These are phyloP conservation scores for Ascochyta viciae-villosae DNA, from an alignment of 2,329 filamentous ascomycete species.

Conservation along the genomic window DNA sequence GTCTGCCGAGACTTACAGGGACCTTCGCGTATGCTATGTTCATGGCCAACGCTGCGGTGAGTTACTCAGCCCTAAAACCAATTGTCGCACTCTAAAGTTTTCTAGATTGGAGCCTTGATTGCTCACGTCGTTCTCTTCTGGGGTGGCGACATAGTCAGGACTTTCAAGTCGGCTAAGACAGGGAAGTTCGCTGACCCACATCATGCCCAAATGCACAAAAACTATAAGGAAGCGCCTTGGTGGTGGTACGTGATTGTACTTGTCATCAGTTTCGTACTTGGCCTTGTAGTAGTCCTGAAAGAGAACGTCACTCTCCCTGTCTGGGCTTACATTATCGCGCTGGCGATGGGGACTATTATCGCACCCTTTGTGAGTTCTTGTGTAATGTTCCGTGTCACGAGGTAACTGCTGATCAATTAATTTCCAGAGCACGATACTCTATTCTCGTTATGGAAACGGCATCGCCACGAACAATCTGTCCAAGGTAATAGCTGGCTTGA, in stretches of 20 bases:
- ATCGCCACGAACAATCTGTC: constrained; percentile 27
- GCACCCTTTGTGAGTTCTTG: constrained; percentile 20
- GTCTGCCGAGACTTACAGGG: constrained; percentile 19
- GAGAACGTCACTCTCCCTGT: constrained; percentile 23
- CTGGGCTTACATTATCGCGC: constrained; percentile 22
- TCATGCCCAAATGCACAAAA: constrained; percentile 20
- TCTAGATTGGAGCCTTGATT: constrained; percentile 20
- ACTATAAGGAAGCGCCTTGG: constrained; percentile 23
- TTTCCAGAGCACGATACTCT: constrained; percentile 20
- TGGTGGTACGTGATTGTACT: constrained; percentile 26
- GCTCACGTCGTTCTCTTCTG: constrained; percentile 24
- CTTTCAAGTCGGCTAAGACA: constrained; percentile 19
- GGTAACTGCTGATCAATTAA: not conserved
- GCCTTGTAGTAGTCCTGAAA: constrained; percentile 21
- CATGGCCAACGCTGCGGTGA: constrained; percentile 26
- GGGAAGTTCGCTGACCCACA: constrained; percentile 22
- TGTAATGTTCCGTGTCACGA: not conserved
- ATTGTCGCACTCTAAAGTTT: not conserved
- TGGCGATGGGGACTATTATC: constrained; percentile 16
- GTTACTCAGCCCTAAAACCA: not conserved
- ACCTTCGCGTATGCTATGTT: constrained; percentile 27
- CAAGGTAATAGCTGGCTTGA: constrained; percentile 23
- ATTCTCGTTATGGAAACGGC: constrained; percentile 22
- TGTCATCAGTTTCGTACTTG: constrained; percentile 20
- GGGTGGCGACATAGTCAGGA: constrained; percentile 19